phyloP scores from a whole-genome alignment of 1,139 yeast species.

The Meyerozyma sp. region DNA sequence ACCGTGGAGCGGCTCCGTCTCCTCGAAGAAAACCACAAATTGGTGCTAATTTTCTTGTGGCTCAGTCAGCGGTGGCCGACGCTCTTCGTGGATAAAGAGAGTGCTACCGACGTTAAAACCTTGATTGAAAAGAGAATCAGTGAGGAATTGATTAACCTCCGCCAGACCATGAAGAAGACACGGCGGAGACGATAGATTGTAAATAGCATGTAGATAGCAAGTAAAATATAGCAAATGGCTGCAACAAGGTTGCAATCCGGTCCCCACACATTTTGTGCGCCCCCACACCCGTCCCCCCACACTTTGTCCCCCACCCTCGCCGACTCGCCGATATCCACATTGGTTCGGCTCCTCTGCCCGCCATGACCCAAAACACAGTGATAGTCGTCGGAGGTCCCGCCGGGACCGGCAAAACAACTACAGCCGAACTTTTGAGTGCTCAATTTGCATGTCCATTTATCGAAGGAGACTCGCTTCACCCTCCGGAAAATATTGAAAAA shows the following conservation, averaged over 20 bases:
- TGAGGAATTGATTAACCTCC: conserved; percentile 49
- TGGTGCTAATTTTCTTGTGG: conserved; percentile 75
- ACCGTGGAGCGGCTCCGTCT: conserved; percentile 36
- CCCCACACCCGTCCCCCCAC: neutral
- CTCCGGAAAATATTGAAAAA: conserved; percentile 65
- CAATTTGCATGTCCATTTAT: conserved; percentile 49
- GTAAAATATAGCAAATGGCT: no score
- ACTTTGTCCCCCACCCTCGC: neutral
- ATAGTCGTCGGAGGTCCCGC: conserved; percentile 81
- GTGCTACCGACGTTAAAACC: conserved; percentile 65
- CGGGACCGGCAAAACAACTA: conserved; percentile 87
- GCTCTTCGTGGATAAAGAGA: conserved; percentile 67
- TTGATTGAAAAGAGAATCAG: conserved; percentile 62
- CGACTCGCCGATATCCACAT: neutral
- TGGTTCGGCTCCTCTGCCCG: neutral
- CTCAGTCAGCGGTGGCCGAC: conserved; percentile 82
- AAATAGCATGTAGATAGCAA: neutral
- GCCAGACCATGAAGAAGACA: conserved; percentile 12
- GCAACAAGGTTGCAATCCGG: neutral
- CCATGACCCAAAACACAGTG: conserved; percentile 10
- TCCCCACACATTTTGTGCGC: neutral
- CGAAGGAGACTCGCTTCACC: conserved; percentile 86
- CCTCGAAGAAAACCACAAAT: conserved; percentile 67
- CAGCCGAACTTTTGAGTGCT: conserved; percentile 51
- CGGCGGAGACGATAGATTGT: neutral